phyloP scores from a whole-genome alignment of 768 basidiomycete species.

The Saitozyma sp. region DNA sequence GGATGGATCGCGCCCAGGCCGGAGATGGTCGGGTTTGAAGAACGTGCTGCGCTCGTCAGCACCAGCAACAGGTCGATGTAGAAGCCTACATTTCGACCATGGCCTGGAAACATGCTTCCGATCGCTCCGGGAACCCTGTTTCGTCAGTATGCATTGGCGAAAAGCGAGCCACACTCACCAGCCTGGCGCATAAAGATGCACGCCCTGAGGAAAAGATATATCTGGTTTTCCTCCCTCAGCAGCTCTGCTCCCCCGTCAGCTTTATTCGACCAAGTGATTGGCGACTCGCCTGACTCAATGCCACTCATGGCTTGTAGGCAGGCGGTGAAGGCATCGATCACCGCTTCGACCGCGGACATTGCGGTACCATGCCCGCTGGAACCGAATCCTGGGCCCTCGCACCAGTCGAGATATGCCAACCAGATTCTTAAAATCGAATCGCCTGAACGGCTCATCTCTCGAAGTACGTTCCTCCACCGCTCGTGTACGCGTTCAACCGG shows the following conservation, averaged over 20 bases:
- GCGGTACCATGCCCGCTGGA: constrained; percentile 15
- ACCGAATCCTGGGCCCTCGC: constrained; percentile 46
- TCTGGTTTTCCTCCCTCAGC: constrained; percentile 48
- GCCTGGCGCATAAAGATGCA: constrained; percentile 52
- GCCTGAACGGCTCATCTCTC: constrained; percentile 22
- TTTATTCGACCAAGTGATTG: background rate
- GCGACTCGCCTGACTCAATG: constrained; percentile 9
- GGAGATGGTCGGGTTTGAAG: constrained; percentile 43
- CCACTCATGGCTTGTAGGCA: constrained; percentile 29
- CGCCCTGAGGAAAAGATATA: constrained; percentile 52
- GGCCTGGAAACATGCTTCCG: constrained; percentile 52
- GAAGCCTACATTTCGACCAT: constrained; percentile 53
- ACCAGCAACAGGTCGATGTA: background rate
- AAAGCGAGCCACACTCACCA: constrained; percentile 33
- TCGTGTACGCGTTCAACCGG: constrained; percentile 39
- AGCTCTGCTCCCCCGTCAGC: constrained; percentile 15
- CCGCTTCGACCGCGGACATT: constrained; percentile 38
- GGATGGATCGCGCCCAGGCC: constrained; percentile 2
- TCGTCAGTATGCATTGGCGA: background rate
- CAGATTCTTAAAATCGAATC: constrained; percentile 25
- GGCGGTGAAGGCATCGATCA: constrained; percentile 49
- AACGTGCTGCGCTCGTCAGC: constrained; percentile 36
- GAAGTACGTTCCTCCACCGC: constrained; percentile 49
- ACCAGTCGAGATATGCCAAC: constrained; percentile 51
- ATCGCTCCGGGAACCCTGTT: constrained; percentile 53